Percentiles rank a stretch among this genome's conserved stretches.
Evolutionary conservation across 768 basidiomycete genomes (phyloP).

Genomic region (Epithele typhae): DNA sequence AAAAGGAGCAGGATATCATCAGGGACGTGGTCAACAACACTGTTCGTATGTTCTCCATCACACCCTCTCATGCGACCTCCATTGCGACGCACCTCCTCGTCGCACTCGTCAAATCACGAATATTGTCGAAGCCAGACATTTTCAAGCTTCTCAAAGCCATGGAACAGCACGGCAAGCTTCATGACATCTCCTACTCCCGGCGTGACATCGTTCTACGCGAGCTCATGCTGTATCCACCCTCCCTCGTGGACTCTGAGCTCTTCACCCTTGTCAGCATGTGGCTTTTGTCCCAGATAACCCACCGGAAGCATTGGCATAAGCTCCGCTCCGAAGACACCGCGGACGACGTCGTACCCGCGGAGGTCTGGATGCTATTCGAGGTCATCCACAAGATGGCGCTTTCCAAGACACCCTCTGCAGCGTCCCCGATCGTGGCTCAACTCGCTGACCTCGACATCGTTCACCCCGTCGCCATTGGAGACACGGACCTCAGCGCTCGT

Average conservation of each 20-base stretch:
- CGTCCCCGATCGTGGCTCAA: constrained; percentile 44
- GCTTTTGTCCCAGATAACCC: constrained; percentile 3
- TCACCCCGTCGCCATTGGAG: constrained; percentile 42
- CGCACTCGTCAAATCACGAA: not conserved
- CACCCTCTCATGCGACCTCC: no score
- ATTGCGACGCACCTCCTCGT: not conserved
- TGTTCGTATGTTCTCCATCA: not conserved
- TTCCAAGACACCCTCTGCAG: constrained; percentile 29
- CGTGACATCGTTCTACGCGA: not conserved
- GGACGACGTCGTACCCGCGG: not conserved
- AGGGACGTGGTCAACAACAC: not conserved
- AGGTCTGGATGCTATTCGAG: constrained; percentile 36
- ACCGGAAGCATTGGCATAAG: no score
- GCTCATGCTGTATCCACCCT: not conserved
- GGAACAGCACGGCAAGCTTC: not conserved
- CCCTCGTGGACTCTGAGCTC: constrained; percentile 4
- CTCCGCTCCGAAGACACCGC: no score
- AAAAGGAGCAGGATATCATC: not conserved
- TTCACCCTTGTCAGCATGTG: constrained; percentile 2
- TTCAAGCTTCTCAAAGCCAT: constrained; percentile 1
- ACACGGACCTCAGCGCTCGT: constrained; percentile 30
- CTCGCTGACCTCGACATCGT: constrained; percentile 43
- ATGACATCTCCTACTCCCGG: not conserved
- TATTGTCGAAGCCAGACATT: not conserved
- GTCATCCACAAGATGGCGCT: constrained; percentile 40